Evolutionary conservation across 1,139 yeast species (phyloP).

Genomic region (Geotrichum macrosporum): DNA sequence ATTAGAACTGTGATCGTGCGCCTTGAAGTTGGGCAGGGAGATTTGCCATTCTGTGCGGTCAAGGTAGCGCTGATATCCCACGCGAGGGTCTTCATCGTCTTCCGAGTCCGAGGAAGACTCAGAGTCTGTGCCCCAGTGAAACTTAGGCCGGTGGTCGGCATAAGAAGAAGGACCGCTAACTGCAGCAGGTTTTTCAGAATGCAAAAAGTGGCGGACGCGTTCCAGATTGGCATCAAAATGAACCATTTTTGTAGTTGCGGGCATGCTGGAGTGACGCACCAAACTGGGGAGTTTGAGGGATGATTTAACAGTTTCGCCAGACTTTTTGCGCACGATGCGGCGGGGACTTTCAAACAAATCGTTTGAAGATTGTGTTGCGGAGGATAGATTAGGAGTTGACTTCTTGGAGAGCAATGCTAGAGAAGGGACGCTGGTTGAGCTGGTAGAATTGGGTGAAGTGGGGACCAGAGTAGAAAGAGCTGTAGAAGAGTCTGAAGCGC

Average conservation of each 20-base stretch:
- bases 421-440: constrained; percentile 10
- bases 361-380: not conserved
- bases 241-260: constrained; percentile 71
- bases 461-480: constrained; percentile 17
- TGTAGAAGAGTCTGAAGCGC: constrained; percentile 5
- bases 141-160: constrained; percentile 31
- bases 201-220: constrained; percentile 67
- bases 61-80: constrained; percentile 24
- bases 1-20: constrained; percentile 25
- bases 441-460: constrained; percentile 9
- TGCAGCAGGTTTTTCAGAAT: constrained; percentile 69
- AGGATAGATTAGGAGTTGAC: not conserved
- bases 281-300: constrained; percentile 54
- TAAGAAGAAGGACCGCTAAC: constrained; percentile 65
- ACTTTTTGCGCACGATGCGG: constrained; percentile 58
- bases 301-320: constrained; percentile 76
- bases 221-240: constrained; percentile 66
- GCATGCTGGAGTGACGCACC: constrained; percentile 58
- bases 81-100: constrained; percentile 33
- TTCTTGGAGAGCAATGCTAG: constrained; percentile 12
- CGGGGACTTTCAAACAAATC: not conserved
- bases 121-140: constrained; percentile 35
- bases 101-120: constrained; percentile 31
- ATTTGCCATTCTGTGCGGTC: constrained; percentile 48
- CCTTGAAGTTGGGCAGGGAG: constrained; percentile 44